Base-by-base conservation (phyloP, 495 filamentous ascomycete species). In the Paragyromitra xinjiangensis region DNA sequence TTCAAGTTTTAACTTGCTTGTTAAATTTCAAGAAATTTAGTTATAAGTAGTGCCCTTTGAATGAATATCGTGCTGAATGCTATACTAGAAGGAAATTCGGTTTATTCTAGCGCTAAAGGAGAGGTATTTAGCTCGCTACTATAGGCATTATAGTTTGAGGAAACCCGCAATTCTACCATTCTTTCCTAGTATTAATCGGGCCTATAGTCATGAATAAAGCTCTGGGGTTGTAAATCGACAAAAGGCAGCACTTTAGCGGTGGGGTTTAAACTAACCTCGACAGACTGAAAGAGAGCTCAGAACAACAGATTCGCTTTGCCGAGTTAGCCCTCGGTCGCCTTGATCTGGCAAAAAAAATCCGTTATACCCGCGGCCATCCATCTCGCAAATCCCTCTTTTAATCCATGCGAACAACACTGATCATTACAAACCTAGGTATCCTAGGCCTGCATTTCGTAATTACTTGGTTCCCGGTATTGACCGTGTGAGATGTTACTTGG, bases 401-500 rank as follows among this genome's bases (percentile, higher is more conserved):
- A 34, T 34, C 3, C 29, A 4, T 19, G 50, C 19, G 7, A 53
- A 53, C 7, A 53, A 24, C 9, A 34, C 59, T 62, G 34, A 19
- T 5, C 14, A 64, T 26, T 64, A 19, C 22, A 19, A 55, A 22
- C n/a, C 34, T 6, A 34, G 40, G 11, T 69, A 16, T 34, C 22
- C 45, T 16, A 42, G 69, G 22, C 22, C 34, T 71, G 16, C 26
- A 22, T 44, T 75, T 64, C 37, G n/a, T 56, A 58, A 39, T 58
- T 42, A 12, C 68, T 75, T 71, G 37, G 29, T 64, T 75, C 37
- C 64, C 34, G 45, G 58, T 76, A 71, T 62, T 19, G 22, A 67
- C 59, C n/a, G 37, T 48, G 65, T 56, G 72, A 64, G 37, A 71
- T 71, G 34, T 70, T 71, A 70, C 67, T 55, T 14, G 66, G 55